Conservation (phyloP, 163 green algal species). For the Prototheca wickerhamii region DNA sequence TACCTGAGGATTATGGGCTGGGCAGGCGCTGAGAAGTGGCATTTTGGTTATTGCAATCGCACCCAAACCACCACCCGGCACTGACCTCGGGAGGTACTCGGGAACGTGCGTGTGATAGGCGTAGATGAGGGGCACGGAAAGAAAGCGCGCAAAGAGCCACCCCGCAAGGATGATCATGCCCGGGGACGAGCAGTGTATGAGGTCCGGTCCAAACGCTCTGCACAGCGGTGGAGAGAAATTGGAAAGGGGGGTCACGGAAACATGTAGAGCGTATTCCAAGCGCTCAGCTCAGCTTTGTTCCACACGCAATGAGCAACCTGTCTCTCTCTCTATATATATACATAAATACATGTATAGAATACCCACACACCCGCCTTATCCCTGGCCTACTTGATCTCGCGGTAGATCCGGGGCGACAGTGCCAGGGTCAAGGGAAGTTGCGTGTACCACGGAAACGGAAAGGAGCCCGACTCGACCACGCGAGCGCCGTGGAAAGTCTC, state of each 20-base stretch:
- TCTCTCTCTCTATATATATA: too few relatives aligned
- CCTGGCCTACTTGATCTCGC: conserved; percentile 28
- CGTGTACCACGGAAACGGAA: conserved; percentile 47
- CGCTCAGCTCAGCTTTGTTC: too few relatives aligned
- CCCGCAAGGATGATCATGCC: conserved; percentile 40
- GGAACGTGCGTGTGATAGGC: conserved; percentile 98
- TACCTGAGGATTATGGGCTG: conserved; percentile 37
- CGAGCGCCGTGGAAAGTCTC: conserved; percentile 36
- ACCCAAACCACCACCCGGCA: not conserved
- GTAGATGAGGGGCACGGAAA: conserved; percentile 81
- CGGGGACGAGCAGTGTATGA: conserved; percentile 88
- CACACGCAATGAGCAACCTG: too few relatives aligned
- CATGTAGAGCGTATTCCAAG: too few relatives aligned
- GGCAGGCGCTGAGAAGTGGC: not conserved
- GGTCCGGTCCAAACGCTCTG: conserved; percentile 60
- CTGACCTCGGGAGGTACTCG: conserved; percentile 83
- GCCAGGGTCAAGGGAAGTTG: conserved; percentile 47
- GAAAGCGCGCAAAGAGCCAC: conserved; percentile 70
- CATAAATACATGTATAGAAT: too few relatives aligned
- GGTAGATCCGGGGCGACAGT: conserved; percentile 46
- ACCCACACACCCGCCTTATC: too few relatives aligned
- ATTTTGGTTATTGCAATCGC: not conserved
- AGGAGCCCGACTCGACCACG: conserved; percentile 32
- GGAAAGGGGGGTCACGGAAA: too few relatives aligned
- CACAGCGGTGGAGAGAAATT: too few relatives aligned